Conservation (phyloP, 495 filamentous ascomycete genomes). For the Penicillium subrubescens region DNA sequence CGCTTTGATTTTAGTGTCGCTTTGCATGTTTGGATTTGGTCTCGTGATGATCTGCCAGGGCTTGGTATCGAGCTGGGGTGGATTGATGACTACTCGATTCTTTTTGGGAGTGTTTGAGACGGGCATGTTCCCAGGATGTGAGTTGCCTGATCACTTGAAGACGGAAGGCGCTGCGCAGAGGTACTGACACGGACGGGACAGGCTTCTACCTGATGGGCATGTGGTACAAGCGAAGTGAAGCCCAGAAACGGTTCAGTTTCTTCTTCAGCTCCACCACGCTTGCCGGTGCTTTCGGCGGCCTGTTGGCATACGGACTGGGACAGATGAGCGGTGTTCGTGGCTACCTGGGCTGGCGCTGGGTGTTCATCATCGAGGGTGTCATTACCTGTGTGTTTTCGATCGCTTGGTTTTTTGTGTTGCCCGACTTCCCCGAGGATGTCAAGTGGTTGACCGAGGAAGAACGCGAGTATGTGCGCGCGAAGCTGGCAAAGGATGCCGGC, state of each 20-base stretch:
- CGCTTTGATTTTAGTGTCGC: slow-evolving; percentile 47
- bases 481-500: slow-evolving; percentile 79
- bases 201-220: slow-evolving; percentile 82
- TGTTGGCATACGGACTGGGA: slow-evolving; percentile 80
- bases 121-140: slow-evolving; percentile 77
- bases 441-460: slow-evolving; percentile 74
- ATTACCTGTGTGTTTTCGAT: slow-evolving; percentile 74
- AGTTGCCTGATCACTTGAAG: slow-evolving; percentile 7
- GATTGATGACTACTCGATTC: slow-evolving; percentile 80
- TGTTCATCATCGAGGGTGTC: slow-evolving; percentile 69
- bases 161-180: neutral
- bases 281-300: slow-evolving; percentile 84
- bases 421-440: slow-evolving; percentile 68
- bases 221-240: slow-evolving; percentile 89
- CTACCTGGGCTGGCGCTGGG: slow-evolving; percentile 88
- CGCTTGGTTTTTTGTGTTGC: slow-evolving; percentile 76
- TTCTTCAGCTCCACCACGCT: slow-evolving; percentile 85
- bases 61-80: slow-evolving; percentile 73
- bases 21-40: slow-evolving; percentile 85
- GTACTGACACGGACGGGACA: slow-evolving; percentile 15
- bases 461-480: slow-evolving; percentile 68
- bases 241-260: slow-evolving; percentile 85
- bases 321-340: slow-evolving; percentile 67
- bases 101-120: slow-evolving; percentile 87
- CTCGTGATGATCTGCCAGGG: slow-evolving; percentile 78